Conservation (phyloP, 2,329 filamentous ascomycete genomes). For the Colletotrichum lini region DNA sequence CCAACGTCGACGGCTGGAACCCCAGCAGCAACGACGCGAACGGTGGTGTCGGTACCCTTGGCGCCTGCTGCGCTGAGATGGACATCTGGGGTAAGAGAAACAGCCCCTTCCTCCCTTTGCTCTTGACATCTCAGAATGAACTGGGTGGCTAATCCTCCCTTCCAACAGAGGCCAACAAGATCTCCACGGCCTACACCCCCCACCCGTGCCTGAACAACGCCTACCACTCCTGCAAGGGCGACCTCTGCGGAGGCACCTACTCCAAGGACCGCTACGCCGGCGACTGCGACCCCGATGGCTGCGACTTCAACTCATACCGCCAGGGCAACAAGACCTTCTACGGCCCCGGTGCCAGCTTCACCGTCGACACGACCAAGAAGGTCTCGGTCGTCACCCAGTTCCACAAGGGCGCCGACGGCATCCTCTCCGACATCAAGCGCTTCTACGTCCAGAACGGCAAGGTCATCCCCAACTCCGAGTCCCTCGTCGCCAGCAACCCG, state of each 20-base stretch:
- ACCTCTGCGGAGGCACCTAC: constrained; percentile 68
- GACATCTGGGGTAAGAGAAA: constrained; percentile 60
- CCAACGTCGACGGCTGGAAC: constrained; percentile 67
- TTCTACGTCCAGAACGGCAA: constrained; percentile 76
- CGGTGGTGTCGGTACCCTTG: constrained; percentile 65
- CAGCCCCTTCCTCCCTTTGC: neutral
- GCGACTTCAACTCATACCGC: constrained; percentile 80
- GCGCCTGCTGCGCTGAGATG: constrained; percentile 76
- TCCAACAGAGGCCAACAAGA: constrained; percentile 75
- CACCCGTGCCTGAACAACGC: constrained; percentile 71
- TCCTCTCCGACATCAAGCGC: constrained; percentile 73
- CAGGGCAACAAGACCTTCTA: constrained; percentile 76
- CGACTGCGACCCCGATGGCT: constrained; percentile 78
- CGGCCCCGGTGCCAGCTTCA: constrained; percentile 67
- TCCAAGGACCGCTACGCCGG: constrained; percentile 70
- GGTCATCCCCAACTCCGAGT: constrained; percentile 68
- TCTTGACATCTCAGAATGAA: constrained; percentile 31
- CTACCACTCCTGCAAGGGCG: constrained; percentile 65
- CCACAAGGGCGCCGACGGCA: constrained; percentile 61
- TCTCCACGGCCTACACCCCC: constrained; percentile 75
- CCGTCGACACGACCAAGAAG: constrained; percentile 71
- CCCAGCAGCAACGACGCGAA: constrained; percentile 68
- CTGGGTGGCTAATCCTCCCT: constrained; percentile 11
- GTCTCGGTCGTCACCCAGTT: constrained; percentile 80
- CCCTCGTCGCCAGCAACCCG: constrained; percentile 54